phyloP scores from a whole-genome alignment of 163 green algal species.

The Prototheca stagnorum region DNA sequence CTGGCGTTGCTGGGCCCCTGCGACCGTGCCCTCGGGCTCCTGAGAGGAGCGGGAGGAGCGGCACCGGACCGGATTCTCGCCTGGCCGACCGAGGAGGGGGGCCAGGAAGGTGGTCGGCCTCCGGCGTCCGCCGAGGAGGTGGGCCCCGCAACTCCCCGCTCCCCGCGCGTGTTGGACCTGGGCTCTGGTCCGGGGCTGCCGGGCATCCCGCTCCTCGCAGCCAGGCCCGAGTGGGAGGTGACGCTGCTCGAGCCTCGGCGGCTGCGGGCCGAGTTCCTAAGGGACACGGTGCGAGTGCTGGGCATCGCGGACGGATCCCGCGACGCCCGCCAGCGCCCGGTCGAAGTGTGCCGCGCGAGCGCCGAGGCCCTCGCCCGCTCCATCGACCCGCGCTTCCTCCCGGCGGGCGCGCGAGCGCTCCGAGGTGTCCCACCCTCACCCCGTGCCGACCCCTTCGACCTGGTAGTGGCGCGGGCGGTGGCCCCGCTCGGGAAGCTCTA shows the following conservation, averaged over 20 bases:
- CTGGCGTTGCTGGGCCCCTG: too few relatives aligned
- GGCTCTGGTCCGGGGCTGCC: slow-evolving; percentile 79
- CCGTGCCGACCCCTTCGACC: too few relatives aligned
- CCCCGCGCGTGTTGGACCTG: slow-evolving; percentile 60
- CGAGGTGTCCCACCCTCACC: too few relatives aligned
- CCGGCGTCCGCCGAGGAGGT: too few relatives aligned
- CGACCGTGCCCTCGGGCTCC: too few relatives aligned
- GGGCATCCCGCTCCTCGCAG: slow-evolving; percentile 70
- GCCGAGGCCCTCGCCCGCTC: too few relatives aligned
- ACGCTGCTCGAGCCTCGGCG: slow-evolving; percentile 64
- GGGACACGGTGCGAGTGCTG: slow-evolving; percentile 16
- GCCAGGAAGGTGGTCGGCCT: slow-evolving; percentile 33
- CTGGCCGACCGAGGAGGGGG: slow-evolving; percentile 60
- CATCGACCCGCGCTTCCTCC: too few relatives aligned
- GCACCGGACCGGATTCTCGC: slow-evolving; percentile 69
- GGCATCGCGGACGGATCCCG: slow-evolving; percentile 42
- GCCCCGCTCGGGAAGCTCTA: too few relatives aligned
- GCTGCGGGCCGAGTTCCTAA: slow-evolving; percentile 58
- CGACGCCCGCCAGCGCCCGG: too few relatives aligned
- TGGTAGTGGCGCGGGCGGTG: too few relatives aligned
- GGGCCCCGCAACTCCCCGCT: background rate
- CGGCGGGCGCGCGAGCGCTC: too few relatives aligned
- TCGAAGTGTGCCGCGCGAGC: too few relatives aligned
- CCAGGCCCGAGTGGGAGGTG: slow-evolving; percentile 58
- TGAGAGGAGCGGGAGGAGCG: slow-evolving; percentile 31